phyloP scores from a whole-genome alignment of 2,329 filamentous ascomycete species.

The Xylariomycetidae sp. region DNA sequence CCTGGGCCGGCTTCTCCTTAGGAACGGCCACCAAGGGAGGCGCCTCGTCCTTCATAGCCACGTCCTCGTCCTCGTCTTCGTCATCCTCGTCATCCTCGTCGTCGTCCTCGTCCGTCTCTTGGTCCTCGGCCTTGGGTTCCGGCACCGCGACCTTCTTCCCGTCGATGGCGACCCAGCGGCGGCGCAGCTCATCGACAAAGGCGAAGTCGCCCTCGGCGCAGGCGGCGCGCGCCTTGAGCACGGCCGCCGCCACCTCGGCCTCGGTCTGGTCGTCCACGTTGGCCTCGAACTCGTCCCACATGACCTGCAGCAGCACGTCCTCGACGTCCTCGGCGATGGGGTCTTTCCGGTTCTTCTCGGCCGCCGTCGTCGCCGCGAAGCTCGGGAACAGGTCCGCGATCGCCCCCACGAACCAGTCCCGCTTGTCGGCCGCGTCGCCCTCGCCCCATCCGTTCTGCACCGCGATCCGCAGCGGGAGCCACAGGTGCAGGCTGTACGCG shows the following conservation, averaged over 20 bases:
- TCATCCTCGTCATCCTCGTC: conserved; percentile 53
- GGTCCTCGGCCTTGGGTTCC: conserved; percentile 21
- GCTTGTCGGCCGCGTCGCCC: conserved; percentile 74
- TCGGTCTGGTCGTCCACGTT: conserved; percentile 86
- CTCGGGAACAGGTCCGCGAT: conserved; percentile 75
- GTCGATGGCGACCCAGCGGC: conserved; percentile 55
- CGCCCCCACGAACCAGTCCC: conserved; percentile 91
- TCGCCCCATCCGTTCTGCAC: conserved; percentile 87
- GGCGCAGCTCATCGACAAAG: conserved; percentile 58
- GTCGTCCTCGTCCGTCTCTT: conserved; percentile 47
- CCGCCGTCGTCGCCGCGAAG: conserved; percentile 40
- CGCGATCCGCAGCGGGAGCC: conserved; percentile 82
- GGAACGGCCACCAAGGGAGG: conserved; percentile 50
- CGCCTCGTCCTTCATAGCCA: conserved; percentile 62
- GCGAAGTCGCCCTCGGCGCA: conserved; percentile 59
- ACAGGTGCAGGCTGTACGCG: conserved; percentile 77
- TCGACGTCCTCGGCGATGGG: conserved; percentile 76
- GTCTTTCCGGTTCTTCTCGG: conserved; percentile 35
- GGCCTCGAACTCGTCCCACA: conserved; percentile 94
- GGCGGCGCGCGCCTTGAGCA: conserved; percentile 62
- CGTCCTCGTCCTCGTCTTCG: conserved; percentile 48
- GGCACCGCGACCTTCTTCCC: conserved; percentile 48
- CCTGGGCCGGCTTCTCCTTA: conserved; percentile 60
- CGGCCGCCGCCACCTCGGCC: conserved; percentile 63
- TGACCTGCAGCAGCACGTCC: conserved; percentile 77